Base-by-base conservation (phyloP, 1,284 basidiomycete genomes). In the Melampsora americana region DNA sequence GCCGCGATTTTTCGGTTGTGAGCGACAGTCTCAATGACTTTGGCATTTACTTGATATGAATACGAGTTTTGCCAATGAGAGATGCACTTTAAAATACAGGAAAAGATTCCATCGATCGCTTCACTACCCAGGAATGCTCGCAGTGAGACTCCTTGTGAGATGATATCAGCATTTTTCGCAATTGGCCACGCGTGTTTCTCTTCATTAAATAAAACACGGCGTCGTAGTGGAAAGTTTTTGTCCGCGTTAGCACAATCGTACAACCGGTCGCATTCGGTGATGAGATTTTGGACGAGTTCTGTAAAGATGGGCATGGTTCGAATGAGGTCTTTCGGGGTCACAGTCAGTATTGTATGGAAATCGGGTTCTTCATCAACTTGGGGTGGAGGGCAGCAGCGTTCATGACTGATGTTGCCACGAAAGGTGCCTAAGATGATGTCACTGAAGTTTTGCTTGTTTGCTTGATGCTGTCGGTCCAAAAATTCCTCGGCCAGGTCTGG, bases 161-260 rank as follows among this genome's bases (percentile, higher is more conserved):
- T 66, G 5, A 53, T 42, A 6, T 69, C 56, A 1, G 61, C 6
- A 14, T 60, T 69, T 50, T 60, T 69, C 4, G 46, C 39, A 44
- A 69, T 69, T n/a, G 20, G 35, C 18, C 61, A 14, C 4, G 56
- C 68, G 3, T 59, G 35, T 18, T 20, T 60, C 9, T 59, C 53
- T 5, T 42, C 53, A 56, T 60, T 60, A n/a, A 69, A 69, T 2
- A 42, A 5, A 5, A 42, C 39, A 12, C 39, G 39, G 32, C 5
- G 20, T 11, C 20, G 35, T 2, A 23, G 12, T 28, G 44, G 61
- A 44, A 5, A 28, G 42, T 14, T 59, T 42, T 2, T 42, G 23
- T 20, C 5, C 30, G 11, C 35, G 35, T 9, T 60, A 11, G 7
- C 35, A 6, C 7, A 18, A 18, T 23, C 46, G 5, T 28, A 69